phyloP scores from a whole-genome alignment of 441 rosid species.

The Biscutella laevigata region DNA sequence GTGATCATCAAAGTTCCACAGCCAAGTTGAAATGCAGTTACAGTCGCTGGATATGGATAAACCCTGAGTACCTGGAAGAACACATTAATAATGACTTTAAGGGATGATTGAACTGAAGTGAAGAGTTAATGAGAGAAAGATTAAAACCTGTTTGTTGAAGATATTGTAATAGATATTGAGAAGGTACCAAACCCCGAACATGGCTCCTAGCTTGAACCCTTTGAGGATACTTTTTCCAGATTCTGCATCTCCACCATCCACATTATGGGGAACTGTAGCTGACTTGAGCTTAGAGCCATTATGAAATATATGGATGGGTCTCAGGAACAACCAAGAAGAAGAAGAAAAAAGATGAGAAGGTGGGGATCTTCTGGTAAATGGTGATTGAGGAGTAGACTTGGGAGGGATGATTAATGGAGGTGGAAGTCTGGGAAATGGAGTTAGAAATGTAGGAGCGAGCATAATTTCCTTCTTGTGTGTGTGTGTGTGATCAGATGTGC shows the following conservation, averaged over 20 bases:
- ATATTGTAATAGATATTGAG: slow-evolving; percentile 63
- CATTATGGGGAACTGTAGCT: slow-evolving; percentile 32
- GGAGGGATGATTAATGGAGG: slow-evolving; percentile 5
- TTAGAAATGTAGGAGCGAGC: slow-evolving; percentile 4
- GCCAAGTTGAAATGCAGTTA: slow-evolving; percentile 50
- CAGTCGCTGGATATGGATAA: slow-evolving; percentile 55
- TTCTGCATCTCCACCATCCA: slow-evolving; percentile 17
- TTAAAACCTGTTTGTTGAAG: slow-evolving; percentile 56
- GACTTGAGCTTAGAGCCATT: slow-evolving; percentile 33
- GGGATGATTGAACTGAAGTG: too few species aligned
- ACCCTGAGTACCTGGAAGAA: slow-evolving; percentile 48
- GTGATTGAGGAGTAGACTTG: slow-evolving; percentile 8
- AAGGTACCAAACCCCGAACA: slow-evolving; percentile 59
- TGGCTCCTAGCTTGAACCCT: slow-evolving; percentile 36
- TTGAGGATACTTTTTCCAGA: slow-evolving; percentile 19
- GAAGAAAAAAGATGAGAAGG: not conserved
- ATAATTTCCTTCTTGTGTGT: not conserved
- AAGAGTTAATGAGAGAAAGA: not conserved
- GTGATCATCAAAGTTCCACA: slow-evolving; percentile 48
- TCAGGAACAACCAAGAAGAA: slow-evolving; percentile 1
- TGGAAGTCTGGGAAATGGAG: slow-evolving; percentile 18
- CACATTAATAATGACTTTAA: too few species aligned
- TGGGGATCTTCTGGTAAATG: slow-evolving; percentile 6
- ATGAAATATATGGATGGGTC: slow-evolving; percentile 13
- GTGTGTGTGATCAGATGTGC: not conserved